These are phyloP conservation scores for Crithidia expoeki DNA, from an alignment of 208 protist species.

Conservation along the genomic window DNA sequence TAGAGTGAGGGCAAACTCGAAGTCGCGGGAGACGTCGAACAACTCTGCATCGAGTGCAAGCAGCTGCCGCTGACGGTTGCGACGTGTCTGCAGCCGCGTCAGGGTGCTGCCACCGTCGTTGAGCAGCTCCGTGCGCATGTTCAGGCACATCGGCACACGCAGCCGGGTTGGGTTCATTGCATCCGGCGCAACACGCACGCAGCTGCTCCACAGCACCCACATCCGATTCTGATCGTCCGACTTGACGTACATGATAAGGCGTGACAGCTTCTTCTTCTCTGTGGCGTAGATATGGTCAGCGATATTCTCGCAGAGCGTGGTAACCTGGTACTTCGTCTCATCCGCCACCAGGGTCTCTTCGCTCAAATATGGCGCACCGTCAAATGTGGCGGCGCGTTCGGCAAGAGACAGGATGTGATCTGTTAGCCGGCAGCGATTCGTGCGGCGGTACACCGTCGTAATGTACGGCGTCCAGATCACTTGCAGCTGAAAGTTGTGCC, in stretches of 20 bases:
- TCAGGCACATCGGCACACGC: conserved; percentile 66
- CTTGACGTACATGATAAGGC: conserved; percentile 85
- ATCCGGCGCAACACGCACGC: conserved; percentile 71
- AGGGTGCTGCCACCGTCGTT: conserved; percentile 72
- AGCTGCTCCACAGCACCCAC: conserved; percentile 88
- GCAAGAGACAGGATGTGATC: conserved; percentile 63
- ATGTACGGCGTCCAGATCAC: conserved; percentile 89
- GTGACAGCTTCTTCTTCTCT: conserved; percentile 84
- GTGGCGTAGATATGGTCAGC: conserved; percentile 86
- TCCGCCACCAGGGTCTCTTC: conserved; percentile 83
- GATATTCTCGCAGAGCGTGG: conserved; percentile 78
- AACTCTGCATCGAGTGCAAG: conserved; percentile 79
- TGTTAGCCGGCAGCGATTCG: conserved; percentile 73
- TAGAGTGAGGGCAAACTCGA: conserved; percentile 71
- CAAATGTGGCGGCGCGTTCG: conserved; percentile 77
- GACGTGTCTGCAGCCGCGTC: conserved; percentile 41
- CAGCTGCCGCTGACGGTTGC: conserved; percentile 68
- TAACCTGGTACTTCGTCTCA: conserved; percentile 75
- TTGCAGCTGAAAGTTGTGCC: conserved; percentile 83
- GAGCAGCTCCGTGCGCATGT: conserved; percentile 71
- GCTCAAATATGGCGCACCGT: conserved; percentile 81
- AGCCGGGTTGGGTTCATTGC: conserved; percentile 74
- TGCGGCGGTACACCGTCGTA: conserved; percentile 85
- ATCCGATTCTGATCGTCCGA: conserved; percentile 71
- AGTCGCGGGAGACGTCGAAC: conserved; percentile 74